phyloP scores from a whole-genome alignment of 805 yeast genomes.

The Metschnikowia henanensis region DNA sequence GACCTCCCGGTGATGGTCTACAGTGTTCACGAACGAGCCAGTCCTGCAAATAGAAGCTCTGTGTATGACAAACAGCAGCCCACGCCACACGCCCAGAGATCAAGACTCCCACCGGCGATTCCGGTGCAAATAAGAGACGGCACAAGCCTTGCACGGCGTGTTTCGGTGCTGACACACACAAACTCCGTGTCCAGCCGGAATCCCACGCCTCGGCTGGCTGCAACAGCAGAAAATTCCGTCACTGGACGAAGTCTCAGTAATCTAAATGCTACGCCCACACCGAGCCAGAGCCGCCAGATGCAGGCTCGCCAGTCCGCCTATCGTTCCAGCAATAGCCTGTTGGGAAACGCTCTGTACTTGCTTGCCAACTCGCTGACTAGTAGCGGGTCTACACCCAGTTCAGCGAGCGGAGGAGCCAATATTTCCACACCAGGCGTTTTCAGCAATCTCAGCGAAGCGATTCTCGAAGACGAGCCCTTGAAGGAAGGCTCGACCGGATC shows the following conservation, averaged over 20 bases:
- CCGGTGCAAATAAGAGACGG: slow-evolving; percentile 11
- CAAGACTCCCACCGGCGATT: slow-evolving; percentile 5
- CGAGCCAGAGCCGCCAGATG: not conserved
- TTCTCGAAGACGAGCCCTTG: not conserved
- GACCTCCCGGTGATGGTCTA: slow-evolving; percentile 32
- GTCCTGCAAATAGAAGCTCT: slow-evolving; percentile 7
- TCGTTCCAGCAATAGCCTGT: slow-evolving; percentile 2
- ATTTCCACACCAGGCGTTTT: slow-evolving; percentile 4
- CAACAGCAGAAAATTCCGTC: not conserved
- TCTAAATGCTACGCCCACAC: not conserved
- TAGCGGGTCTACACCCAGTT: slow-evolving; percentile 5
- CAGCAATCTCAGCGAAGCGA: slow-evolving; percentile 1
- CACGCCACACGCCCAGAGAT: not conserved
- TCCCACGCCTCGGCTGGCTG: not conserved
- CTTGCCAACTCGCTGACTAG: slow-evolving; percentile 2
- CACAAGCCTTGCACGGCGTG: slow-evolving; percentile 8
- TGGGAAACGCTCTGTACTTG: slow-evolving; percentile 1
- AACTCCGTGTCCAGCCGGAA: not conserved
- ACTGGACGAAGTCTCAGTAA: not conserved
- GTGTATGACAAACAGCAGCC: slow-evolving; percentile 7
- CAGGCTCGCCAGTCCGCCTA: not conserved
- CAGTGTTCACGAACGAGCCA: slow-evolving; percentile 28
- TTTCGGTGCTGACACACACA: slow-evolving; percentile 4
- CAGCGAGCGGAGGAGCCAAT: not conserved
- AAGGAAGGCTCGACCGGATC: not conserved